Evolutionary conservation across 352 stramenopile genomes (phyloP), one percentile per base, ranked within the genome.

Genomic region (Elongisporangium undulatum): DNA sequence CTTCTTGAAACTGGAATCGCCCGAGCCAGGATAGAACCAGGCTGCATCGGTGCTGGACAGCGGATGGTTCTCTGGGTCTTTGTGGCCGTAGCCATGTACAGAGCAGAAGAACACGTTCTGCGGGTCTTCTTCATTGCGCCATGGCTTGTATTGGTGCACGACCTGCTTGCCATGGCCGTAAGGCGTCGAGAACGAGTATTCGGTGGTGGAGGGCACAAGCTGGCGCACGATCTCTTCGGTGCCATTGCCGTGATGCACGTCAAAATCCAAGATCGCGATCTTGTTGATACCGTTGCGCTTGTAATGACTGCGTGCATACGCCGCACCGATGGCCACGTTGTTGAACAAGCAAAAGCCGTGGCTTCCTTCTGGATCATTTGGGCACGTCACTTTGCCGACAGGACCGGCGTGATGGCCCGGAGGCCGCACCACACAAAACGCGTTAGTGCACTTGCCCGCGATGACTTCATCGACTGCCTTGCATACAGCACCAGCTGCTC

Each of bases 221-320:
- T 98, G 87, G 16, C 89, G 79, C 51, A 99, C 88, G 56, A 98
- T 97, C 51, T 98, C 84, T 61, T 99, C 95, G 0, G 97, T 99
- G 16, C 97, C 97, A 77, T 99, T 99, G 51, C 97, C 89, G 69
- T 99, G 96, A 68, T 99, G 97, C 22, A 99, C 96, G 73, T 99
- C 97, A 84, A 99, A 99, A 66, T 99, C 97, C 49, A 99, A 69
- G 63, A 99, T 98, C 4, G 95, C 96, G 50, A 99, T 82, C 56
- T 91, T 92, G 56, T 96, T 70, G 51, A 99, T 94, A 2, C 91
- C 91, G 53, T 88, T 74, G 59, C 91, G 85, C 56, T 95, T 90
- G 61, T 98, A 95, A 70, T 98, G 89, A 34, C 78, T 90, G 48
- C 94, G 82, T 26, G 97, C 97, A 72, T 99, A 99, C 0, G 95